Evolutionary conservation across 306 rosid genomes (phyloP), one percentile per base, ranked within the genome.

Genomic region (Citrullus colocynthis): DNA sequence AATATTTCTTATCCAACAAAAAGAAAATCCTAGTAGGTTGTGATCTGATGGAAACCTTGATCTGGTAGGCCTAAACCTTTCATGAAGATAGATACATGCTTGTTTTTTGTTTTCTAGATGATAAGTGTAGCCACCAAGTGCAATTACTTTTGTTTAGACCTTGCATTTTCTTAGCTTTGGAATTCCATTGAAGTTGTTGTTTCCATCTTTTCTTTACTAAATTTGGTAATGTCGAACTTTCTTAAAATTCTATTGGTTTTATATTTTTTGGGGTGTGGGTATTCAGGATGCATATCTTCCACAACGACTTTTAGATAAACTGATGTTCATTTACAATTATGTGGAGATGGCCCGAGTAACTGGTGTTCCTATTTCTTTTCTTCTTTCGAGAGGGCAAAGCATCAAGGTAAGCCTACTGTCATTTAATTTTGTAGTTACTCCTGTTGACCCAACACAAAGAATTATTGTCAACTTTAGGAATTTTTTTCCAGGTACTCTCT

Each of bases 261-360:
- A 67, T 67, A 39, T 67, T 67, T 24, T 42, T 44, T 66, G 48
- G 28, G 73, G 55, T 24, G 59, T 51, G 77, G 77, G 59, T 45
- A 72, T 83, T 87, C 85, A 95, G 98, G 98, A 95, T 89, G 98
- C 98, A 20, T 95, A 92, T 86, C 98, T 95, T 74, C 98, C 98
- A 21, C 98, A 95, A 63, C 88, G 98, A 82, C 93, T 95, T 81
- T 85, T 95, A 85, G 98, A 95, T 85, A 95, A 92, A 86, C 79
- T 95, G 86, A 92, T 95, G 98, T 90, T 85, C 75, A 84, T 95
- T 82, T 95, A 95, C 89, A 95, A 95, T 82, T 95, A 95, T 41
- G 98, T 95, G 83, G 98, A 95, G 87, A 95, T 95, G 98, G 98
- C 98, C 83, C 87, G 98, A 78, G 98, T 95, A 30, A 95, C 98